A percentile compares a stretch with the other conserved stretches of the same genome.
Conservation (phyloP, 2,329 filamentous ascomycete genomes). For the Aspergillaceae sp. region DNA sequence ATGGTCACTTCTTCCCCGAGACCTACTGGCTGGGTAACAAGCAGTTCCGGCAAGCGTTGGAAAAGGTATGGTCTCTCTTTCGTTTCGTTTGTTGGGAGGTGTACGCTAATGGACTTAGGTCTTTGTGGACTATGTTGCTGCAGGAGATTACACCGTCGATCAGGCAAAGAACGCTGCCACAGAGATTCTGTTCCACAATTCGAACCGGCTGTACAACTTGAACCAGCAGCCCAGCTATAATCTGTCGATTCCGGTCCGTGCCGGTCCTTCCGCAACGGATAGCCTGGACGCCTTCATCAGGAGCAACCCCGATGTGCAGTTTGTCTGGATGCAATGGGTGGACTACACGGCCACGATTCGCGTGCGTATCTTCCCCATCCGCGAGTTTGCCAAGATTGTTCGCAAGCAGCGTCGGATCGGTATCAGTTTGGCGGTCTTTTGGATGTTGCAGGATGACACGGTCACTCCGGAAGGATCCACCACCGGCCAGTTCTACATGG, state of each 20-base stretch:
- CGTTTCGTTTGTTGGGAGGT: no score
- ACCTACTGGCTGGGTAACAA: conserved; percentile 64
- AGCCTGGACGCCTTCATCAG: conserved; percentile 42
- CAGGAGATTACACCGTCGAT: conserved; percentile 50
- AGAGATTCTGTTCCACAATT: conserved; percentile 66
- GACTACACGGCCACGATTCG: conserved; percentile 66
- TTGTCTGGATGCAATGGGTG: conserved; percentile 66
- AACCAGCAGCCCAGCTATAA: conserved; percentile 26
- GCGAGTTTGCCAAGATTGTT: conserved; percentile 44
- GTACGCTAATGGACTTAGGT: conserved; percentile 37
- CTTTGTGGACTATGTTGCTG: conserved; percentile 57
- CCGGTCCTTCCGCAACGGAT: conserved; percentile 7
- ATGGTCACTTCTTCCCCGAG: conserved; percentile 71
- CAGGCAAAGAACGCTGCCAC: conserved; percentile 58
- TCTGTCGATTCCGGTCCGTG: conserved; percentile 1
- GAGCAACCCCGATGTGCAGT: conserved; percentile 48
- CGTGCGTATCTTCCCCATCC: conserved; percentile 59
- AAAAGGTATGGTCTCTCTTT: conserved; percentile 45
- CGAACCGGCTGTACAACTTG: conserved; percentile 65
- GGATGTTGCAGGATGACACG: conserved; percentile 59
- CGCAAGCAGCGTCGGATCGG: conserved; percentile 44
- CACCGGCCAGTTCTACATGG: conserved; percentile 58
- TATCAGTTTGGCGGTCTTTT: conserved; percentile 56
- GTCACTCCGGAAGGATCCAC: conserved; percentile 45
- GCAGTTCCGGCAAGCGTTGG: conserved; percentile 63